phyloP scores from a whole-genome alignment of 2,329 filamentous ascomycete genomes.

The Graphium sp. region DNA sequence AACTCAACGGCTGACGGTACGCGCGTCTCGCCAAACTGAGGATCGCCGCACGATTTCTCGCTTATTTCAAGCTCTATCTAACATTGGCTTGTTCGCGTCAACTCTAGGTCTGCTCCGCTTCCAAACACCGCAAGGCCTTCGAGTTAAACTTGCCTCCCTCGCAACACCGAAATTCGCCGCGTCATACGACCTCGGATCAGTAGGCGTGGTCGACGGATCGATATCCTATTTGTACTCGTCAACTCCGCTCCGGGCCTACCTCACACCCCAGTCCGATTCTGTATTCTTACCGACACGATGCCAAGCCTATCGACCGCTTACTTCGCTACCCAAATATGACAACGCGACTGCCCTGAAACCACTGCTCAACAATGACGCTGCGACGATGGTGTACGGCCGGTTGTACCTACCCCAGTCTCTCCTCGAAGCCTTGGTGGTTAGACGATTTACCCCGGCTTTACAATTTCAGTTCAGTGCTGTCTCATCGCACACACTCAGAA shows the following conservation, averaged over 20 bases:
- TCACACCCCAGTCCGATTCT: slow-evolving; percentile 51
- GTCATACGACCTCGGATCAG: slow-evolving; percentile 77
- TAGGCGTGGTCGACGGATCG: slow-evolving; percentile 90
- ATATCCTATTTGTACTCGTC: slow-evolving; percentile 93
- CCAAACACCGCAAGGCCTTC: slow-evolving; percentile 65
- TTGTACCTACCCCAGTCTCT: slow-evolving; percentile 72
- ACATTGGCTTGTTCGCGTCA: slow-evolving; percentile 5
- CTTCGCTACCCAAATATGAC: slow-evolving; percentile 31
- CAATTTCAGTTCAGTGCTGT: slow-evolving; percentile 71
- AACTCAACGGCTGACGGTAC: slow-evolving; percentile 69
- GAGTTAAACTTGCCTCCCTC: slow-evolving; percentile 77
- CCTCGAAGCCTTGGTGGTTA: slow-evolving; percentile 72
- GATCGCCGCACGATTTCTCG: too few relatives aligned
- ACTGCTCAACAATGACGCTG: slow-evolving; percentile 16
- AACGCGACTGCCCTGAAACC: slow-evolving; percentile 9
- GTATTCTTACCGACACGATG: slow-evolving; percentile 67
- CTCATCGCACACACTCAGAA: slow-evolving; percentile 52
- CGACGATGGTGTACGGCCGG: slow-evolving; percentile 57
- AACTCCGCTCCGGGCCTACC: slow-evolving; percentile 49
- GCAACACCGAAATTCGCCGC: slow-evolving; percentile 88
- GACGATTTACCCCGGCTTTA: slow-evolving; percentile 58
- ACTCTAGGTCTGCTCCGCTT: slow-evolving; percentile 69
- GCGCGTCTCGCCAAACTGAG: slow-evolving; percentile 9
- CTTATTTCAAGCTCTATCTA: too few relatives aligned
- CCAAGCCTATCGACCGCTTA: slow-evolving; percentile 65